Percentiles rank a stretch among this genome's conserved stretches.
phyloP scores from a whole-genome alignment of 2,329 filamentous ascomycete genomes.

The Beauveria brongniartii region DNA sequence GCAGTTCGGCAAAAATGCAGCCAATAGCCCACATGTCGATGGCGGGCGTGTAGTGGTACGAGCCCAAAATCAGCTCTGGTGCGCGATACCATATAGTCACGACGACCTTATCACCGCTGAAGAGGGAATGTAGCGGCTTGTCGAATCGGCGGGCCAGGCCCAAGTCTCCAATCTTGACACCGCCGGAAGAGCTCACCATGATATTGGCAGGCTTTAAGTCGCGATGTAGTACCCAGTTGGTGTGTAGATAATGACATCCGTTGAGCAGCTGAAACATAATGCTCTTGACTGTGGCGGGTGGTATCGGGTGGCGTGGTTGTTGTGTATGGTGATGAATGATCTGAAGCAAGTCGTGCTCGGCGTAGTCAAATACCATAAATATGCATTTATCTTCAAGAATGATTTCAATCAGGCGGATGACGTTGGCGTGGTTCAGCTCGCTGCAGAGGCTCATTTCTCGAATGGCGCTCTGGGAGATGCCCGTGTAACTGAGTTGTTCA shows the following conservation, averaged over 20 bases:
- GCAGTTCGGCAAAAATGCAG: conserved; percentile 92
- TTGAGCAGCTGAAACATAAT: conserved; percentile 96
- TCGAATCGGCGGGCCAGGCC: conserved; percentile 88
- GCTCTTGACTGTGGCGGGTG: conserved; percentile 79
- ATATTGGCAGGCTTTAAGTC: conserved; percentile 98
- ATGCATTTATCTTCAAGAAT: conserved; percentile 98
- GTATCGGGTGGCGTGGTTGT: conserved; percentile 79
- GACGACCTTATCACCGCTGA: conserved; percentile 92
- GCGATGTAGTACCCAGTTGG: conserved; percentile 94
- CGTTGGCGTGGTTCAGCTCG: conserved; percentile 79
- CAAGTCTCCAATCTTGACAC: conserved; percentile 91
- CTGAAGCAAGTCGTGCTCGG: conserved; percentile 92
- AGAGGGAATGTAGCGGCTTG: conserved; percentile 86
- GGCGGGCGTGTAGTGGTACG: conserved; percentile 91
- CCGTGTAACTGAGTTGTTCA: conserved; percentile 88
- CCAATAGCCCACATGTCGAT: conserved; percentile 97
- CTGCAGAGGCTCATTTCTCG: conserved; percentile 97
- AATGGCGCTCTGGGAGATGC: conserved; percentile 93
- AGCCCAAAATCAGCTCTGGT: conserved; percentile 84
- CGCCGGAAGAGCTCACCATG: conserved; percentile 86
- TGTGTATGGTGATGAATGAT: conserved; percentile 98
- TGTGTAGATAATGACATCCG: conserved; percentile 88
- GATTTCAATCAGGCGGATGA: conserved; percentile 87
- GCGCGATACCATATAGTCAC: conserved; percentile 99
- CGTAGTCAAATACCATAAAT: conserved; percentile 99